Percentiles rank a stretch among this genome's conserved stretches.
These are phyloP conservation scores for Alternaria sp. DNA, from an alignment of 2,329 filamentous ascomycete species.

Conservation along the genomic window DNA sequence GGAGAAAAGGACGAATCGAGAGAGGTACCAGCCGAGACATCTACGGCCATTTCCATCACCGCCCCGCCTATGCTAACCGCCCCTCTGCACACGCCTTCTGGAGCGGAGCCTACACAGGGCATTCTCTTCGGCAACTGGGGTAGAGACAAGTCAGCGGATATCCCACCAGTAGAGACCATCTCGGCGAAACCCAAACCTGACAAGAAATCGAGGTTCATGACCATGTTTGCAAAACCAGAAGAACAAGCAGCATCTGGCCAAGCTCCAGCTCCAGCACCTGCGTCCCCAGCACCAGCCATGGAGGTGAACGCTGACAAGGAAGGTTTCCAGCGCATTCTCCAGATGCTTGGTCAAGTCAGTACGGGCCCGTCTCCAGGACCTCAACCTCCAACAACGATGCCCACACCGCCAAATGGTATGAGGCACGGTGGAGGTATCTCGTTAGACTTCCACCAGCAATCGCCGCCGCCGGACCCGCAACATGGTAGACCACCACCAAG, in stretches of 20 bases:
- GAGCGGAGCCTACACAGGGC: constrained; percentile 73
- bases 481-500: constrained; percentile 35
- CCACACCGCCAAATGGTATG: constrained; percentile 37
- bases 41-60: constrained; percentile 29
- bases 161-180: constrained; percentile 32
- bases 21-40: constrained; percentile 28
- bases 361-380: constrained; percentile 28
- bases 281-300: constrained; percentile 40
- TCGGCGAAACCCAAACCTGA: constrained; percentile 60
- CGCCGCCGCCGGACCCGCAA: constrained; percentile 40
- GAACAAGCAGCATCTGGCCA: constrained; percentile 31
- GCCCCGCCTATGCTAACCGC: constrained; percentile 52
- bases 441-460: constrained; percentile 43
- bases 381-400: constrained; percentile 30
- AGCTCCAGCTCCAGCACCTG: constrained; percentile 22
- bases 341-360: constrained; percentile 72
- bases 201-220: constrained; percentile 86
- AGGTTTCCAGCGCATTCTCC: constrained; percentile 82
- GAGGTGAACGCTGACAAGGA: constrained; percentile 75
- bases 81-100: constrained; percentile 63
- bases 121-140: constrained; percentile 76
- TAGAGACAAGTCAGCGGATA: constrained; percentile 58
- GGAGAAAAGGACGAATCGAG: constrained; percentile 57
- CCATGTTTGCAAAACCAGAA: constrained; percentile 65
- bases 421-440: constrained; percentile 42